Evolutionary conservation across 768 basidiomycete genomes (phyloP).

Genomic region (Cubamyces lactineus): DNA sequence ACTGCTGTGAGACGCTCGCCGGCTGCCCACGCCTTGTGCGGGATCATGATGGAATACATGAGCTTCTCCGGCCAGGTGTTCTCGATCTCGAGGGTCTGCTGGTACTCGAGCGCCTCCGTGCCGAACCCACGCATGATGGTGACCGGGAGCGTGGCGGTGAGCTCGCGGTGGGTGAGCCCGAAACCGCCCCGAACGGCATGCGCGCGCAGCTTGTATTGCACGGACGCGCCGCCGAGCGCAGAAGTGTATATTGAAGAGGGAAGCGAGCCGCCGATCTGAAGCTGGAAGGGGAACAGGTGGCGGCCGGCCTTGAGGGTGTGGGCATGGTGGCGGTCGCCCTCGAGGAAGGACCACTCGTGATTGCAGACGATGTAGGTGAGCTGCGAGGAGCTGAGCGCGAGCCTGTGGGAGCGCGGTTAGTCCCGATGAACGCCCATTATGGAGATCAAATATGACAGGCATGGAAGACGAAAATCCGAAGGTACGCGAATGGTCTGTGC

Average conservation of each 20-base stretch:
- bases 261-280: slow-evolving; percentile 82
- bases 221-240: slow-evolving; percentile 59
- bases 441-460: neutral
- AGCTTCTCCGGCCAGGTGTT: slow-evolving; percentile 98
- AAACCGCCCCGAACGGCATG: slow-evolving; percentile 79
- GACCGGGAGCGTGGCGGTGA: slow-evolving; percentile 64
- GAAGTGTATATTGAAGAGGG: slow-evolving; percentile 74
- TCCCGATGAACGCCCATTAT: neutral
- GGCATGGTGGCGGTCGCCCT: slow-evolving; percentile 73
- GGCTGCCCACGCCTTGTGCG: slow-evolving; percentile 94
- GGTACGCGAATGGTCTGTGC: slow-evolving; percentile 1
- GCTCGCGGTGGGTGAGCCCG: slow-evolving; percentile 52
- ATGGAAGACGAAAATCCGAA: slow-evolving; percentile 20
- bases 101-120: slow-evolving; percentile 89
- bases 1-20: slow-evolving; percentile 83
- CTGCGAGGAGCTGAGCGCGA: slow-evolving; percentile 46
- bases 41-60: slow-evolving; percentile 93
- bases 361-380: slow-evolving; percentile 68
- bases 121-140: slow-evolving; percentile 73
- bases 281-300: slow-evolving; percentile 90
- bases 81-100: slow-evolving; percentile 93
- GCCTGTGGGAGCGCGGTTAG: slow-evolving; percentile 22
- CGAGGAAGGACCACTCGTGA: slow-evolving; percentile 93
- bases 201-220: slow-evolving; percentile 91
- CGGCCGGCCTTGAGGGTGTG: slow-evolving; percentile 96